Evolutionary conservation across 2,329 filamentous ascomycete species (phyloP).

Genomic region (Bretziella fagacearum): DNA sequence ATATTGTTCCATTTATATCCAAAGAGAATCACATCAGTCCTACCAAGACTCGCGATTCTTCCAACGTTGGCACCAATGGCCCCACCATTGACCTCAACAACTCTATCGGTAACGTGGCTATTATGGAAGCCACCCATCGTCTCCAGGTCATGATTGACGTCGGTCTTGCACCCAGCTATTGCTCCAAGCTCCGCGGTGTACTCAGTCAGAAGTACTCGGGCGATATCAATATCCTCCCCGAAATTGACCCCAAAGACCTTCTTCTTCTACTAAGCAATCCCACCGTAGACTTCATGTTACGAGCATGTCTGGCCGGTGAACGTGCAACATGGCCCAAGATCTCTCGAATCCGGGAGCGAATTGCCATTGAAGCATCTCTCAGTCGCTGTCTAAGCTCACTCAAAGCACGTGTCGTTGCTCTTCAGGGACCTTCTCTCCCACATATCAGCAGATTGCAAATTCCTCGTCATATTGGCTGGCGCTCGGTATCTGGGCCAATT

Average conservation of each 20-base stretch:
- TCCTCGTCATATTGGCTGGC: not conserved
- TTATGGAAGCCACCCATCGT: slow-evolving; percentile 63
- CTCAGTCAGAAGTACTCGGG: slow-evolving; percentile 84
- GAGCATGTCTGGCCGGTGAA: slow-evolving; percentile 61
- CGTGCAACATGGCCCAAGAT: slow-evolving; percentile 84
- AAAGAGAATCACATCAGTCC: slow-evolving; percentile 48
- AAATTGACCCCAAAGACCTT: slow-evolving; percentile 57
- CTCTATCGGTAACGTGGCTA: slow-evolving; percentile 53
- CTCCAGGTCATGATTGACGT: slow-evolving; percentile 67
- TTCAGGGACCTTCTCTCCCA: slow-evolving; percentile 22
- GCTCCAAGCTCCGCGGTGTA: slow-evolving; percentile 64
- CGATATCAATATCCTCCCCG: slow-evolving; percentile 84
- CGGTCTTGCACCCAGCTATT: slow-evolving; percentile 60
- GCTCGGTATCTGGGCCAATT: not conserved
- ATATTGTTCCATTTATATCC: slow-evolving; percentile 71
- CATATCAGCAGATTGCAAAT: not conserved
- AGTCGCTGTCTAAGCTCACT: slow-evolving; percentile 56
- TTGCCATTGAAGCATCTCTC: slow-evolving; percentile 73
- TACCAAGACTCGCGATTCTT: not conserved
- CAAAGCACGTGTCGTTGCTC: slow-evolving; percentile 37
- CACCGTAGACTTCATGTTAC: slow-evolving; percentile 68
- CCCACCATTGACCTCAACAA: slow-evolving; percentile 38
- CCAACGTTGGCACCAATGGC: not conserved
- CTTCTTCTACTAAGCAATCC: slow-evolving; percentile 70
- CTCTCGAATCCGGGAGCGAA: slow-evolving; percentile 68